A percentile compares a stretch with the other conserved stretches of the same genome.
These are phyloP conservation scores for Colletotrichum liaoningense DNA, from an alignment of 2,329 filamentous ascomycete species.

Conservation along the genomic window DNA sequence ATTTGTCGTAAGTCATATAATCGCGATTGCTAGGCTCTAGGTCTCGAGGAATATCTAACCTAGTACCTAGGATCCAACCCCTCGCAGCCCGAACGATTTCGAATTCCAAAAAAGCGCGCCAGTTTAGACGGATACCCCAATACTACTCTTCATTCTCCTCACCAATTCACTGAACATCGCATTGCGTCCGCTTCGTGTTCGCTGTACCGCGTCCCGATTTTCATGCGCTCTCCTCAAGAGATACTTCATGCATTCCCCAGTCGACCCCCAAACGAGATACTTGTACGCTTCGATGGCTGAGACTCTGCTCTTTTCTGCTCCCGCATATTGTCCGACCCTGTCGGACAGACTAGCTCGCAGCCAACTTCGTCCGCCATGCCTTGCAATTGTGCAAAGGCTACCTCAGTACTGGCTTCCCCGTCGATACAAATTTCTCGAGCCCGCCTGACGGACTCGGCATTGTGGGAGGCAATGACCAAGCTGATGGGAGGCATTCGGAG, in stretches of 20 bases:
- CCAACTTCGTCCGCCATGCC: conserved; percentile 95
- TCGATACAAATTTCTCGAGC: conserved; percentile 64
- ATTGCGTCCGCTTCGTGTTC: conserved; percentile 70
- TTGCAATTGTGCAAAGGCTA: conserved; percentile 49
- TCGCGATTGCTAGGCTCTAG: background rate
- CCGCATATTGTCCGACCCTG: background rate
- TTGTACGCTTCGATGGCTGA: conserved; percentile 62
- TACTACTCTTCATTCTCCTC: conserved; percentile 60
- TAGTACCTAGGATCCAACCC: background rate
- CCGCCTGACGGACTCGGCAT: conserved; percentile 75
- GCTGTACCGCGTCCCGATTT: conserved; percentile 76
- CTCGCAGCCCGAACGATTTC: background rate
- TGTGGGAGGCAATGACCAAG: conserved; percentile 86
- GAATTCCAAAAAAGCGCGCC: background rate
- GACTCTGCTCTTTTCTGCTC: conserved; percentile 14
- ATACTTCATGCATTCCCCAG: conserved; percentile 88
- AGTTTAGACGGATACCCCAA: conserved; percentile 48
- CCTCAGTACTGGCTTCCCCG: conserved; percentile 51
- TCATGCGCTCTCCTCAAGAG: conserved; percentile 71
- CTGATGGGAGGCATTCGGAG: conserved; percentile 67
- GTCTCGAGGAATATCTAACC: background rate
- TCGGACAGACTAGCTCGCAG: conserved; percentile 63
- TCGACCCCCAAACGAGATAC: conserved; percentile 77
- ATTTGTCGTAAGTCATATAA: conserved; percentile 2
- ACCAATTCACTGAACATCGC: conserved; percentile 72